Evolutionary conservation across 1,139 yeast species (phyloP).

Genomic region (Debaryomyces psychrophilus): DNA sequence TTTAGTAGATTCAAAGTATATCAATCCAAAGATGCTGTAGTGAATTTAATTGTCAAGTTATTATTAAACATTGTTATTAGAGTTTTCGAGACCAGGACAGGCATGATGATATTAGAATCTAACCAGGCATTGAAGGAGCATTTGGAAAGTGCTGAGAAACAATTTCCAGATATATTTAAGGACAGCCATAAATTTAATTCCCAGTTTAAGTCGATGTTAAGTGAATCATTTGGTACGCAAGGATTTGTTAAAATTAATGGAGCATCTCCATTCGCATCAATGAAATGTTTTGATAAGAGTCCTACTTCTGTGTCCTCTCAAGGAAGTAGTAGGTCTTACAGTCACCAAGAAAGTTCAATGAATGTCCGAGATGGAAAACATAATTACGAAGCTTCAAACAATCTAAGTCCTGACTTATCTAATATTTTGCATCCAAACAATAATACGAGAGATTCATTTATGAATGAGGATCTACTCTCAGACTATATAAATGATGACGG

Average conservation of each 20-base stretch:
- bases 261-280: conserved; percentile 18
- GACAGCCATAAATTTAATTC: not conserved
- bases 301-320: not conserved
- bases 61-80: conserved; percentile 30
- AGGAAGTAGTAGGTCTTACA: not conserved
- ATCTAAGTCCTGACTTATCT: conserved; percentile 24
- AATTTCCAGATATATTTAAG: conserved; percentile 27
- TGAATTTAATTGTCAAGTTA: conserved; percentile 26
- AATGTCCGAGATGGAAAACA: not conserved
- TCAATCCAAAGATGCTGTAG: conserved; percentile 28
- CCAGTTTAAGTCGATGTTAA: not conserved
- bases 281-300: not conserved
- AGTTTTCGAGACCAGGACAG: conserved; percentile 27
- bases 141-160: conserved; percentile 24
- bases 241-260: conserved; percentile 17
- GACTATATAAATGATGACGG: conserved; percentile 25
- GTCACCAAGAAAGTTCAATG: not conserved
- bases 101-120: conserved; percentile 19
- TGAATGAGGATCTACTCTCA: conserved; percentile 15
- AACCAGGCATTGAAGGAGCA: conserved; percentile 25
- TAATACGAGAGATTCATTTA: conserved; percentile 5
- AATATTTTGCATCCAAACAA: conserved; percentile 26
- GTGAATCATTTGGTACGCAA: conserved; percentile 12
- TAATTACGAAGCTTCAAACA: not conserved
- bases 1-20: conserved; percentile 16